Base-by-base conservation (phyloP, 2,329 filamentous ascomycete species). In the Phyllosticta citribraziliensis region DNA sequence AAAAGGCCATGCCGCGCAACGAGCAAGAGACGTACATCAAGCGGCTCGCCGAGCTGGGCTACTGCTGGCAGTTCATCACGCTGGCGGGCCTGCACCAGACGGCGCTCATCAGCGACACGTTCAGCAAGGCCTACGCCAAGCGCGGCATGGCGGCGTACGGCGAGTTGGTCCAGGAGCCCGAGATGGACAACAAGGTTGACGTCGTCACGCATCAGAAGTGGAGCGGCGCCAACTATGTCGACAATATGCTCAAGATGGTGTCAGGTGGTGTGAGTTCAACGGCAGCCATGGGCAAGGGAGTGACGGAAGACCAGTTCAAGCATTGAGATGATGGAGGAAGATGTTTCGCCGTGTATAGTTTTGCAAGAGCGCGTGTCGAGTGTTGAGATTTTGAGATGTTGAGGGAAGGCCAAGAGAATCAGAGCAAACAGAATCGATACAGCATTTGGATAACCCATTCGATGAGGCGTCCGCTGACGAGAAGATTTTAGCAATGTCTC, bases 21-120 rank as follows among this genome's bases (percentile, higher is more conserved):
- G 93, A 97, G 74, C 94, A 99, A 79, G 91, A 96, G 79, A 99
- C 94, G 20, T 99, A 97, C 80, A 99, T 99, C 79, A 81, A 86
- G 65, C 89, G 94, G 52, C 88, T 99, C 51, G 91, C 87, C 64
- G 71, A 79, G 65, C 84, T 99, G 56, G 94, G 94, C 65, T 99
- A 99, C 84, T 96, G 91, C 84, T 99, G 94, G 94, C 94, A 99
- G 77, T 99, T 99, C 82, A 99, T 99, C 80, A 99, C 94, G n/a
- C 85, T 99, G 55, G 94, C 93, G 5, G 94, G 94, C 67, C 83
- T 99, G 72, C 94, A 99, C 81, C 96, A 91, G 64, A 97, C 91
- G 3, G 94, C 93, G 47, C 84, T 99, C 58, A 95, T 96, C 78
- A 88, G 87, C 70, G 86, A 97, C 78, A 85, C 87, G 65, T 99